A percentile compares a stretch with the other conserved stretches of the same genome.
phyloP scores from a whole-genome alignment of 225 moss, liverwort and hornwort species.

The Polytrichum commune region DNA sequence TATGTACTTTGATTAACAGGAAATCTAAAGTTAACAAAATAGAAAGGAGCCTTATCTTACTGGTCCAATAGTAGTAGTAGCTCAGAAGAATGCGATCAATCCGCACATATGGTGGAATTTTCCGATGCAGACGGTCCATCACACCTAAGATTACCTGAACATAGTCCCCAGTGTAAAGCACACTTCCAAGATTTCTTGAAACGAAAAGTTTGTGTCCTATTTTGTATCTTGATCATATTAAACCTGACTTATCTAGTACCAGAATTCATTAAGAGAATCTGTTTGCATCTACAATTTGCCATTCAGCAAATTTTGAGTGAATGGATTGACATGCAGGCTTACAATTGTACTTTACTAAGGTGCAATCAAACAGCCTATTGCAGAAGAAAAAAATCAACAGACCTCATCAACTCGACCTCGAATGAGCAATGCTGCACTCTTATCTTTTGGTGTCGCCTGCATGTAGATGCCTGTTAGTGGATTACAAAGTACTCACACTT shows the following conservation, averaged over 20 bases:
- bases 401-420: conserved; percentile 92
- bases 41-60: conserved; percentile 35
- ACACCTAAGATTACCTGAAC: conserved; percentile 68
- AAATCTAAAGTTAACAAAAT: not conserved
- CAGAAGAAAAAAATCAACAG: conserved; percentile 1
- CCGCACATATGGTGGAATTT: conserved; percentile 75
- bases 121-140: conserved; percentile 65
- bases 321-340: too few relatives aligned
- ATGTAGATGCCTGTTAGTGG: not conserved
- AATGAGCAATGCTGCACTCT: conserved; percentile 68
- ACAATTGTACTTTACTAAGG: too few relatives aligned
- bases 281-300: too few relatives aligned
- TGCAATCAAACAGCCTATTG: not conserved
- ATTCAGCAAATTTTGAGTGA: too few relatives aligned
- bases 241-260: too few relatives aligned
- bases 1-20: too few relatives aligned
- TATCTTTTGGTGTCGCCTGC: conserved; percentile 86
- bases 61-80: conserved; percentile 79
- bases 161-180: not conserved
- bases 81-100: conserved; percentile 64
- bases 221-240: too few relatives aligned
- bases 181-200: too few relatives aligned
- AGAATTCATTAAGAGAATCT: too few relatives aligned
- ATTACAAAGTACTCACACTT: too few relatives aligned
- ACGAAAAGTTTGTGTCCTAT: too few relatives aligned